A percentile compares a stretch with the other conserved stretches of the same genome.
phyloP scores from a whole-genome alignment of 768 basidiomycete species.

The Suillus discolor region DNA sequence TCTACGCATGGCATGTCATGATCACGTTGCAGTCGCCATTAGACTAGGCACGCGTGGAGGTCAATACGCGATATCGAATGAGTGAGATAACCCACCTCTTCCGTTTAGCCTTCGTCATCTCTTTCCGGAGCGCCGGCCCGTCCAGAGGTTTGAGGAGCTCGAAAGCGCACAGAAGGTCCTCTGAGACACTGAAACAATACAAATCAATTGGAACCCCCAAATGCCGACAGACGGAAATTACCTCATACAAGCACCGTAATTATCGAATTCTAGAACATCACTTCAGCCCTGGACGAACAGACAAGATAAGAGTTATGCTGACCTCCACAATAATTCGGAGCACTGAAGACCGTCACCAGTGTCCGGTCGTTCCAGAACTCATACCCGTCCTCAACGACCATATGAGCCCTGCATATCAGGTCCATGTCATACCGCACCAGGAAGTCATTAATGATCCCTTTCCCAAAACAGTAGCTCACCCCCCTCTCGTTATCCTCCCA shows the following conservation, averaged over 20 bases:
- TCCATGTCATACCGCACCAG: conserved; percentile 97
- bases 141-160: conserved; percentile 96
- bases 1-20: not conserved
- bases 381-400: conserved; percentile 99
- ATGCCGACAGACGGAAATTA: conserved; percentile 28
- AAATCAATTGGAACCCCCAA: conserved; percentile 16
- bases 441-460: conserved; percentile 96
- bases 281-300: conserved; percentile 16
- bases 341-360: conserved; percentile 97
- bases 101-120: conserved; percentile 98
- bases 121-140: conserved; percentile 91
- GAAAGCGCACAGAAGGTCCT: conserved; percentile 96
- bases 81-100: conserved; percentile 65
- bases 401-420: conserved; percentile 98
- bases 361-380: conserved; percentile 99
- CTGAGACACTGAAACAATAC: conserved; percentile 71
- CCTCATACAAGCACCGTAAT: conserved; percentile 96
- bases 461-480: conserved; percentile 99
- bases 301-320: conserved; percentile 32
- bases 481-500: conserved; percentile 99
- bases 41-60: conserved; percentile 20
- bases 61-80: conserved; percentile 6
- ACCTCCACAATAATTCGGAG: conserved; percentile 97
- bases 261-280: conserved; percentile 76
- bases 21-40: conserved; percentile 37